Evolutionary conservation across 2,329 filamentous ascomycete genomes (phyloP).

Genomic region (Lojkania enalia): DNA sequence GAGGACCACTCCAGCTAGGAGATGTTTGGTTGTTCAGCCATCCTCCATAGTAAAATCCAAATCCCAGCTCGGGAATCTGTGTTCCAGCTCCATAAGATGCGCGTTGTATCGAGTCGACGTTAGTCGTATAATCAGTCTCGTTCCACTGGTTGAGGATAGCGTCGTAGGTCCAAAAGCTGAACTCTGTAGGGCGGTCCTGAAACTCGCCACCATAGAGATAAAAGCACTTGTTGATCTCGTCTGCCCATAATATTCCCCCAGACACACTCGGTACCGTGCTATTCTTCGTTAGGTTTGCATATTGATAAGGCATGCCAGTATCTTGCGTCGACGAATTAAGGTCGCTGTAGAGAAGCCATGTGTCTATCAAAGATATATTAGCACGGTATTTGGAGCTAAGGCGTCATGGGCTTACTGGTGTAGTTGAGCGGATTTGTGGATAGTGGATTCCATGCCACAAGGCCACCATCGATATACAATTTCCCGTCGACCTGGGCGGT

Average conservation of each 20-base stretch:
- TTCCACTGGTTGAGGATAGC: slow-evolving; percentile 61
- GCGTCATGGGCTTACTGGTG: slow-evolving; percentile 54
- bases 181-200: slow-evolving; percentile 47
- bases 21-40: slow-evolving; percentile 61
- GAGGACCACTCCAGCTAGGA: slow-evolving; percentile 55
- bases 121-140: slow-evolving; percentile 45
- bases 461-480: slow-evolving; percentile 66
- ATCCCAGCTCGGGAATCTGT: slow-evolving; percentile 57
- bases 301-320: slow-evolving; percentile 55
- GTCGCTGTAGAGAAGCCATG: slow-evolving; percentile 61
- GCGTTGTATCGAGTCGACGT: slow-evolving; percentile 45
- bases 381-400: slow-evolving; percentile 2
- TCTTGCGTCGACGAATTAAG: slow-evolving; percentile 49
- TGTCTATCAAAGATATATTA: slow-evolving; percentile 46
- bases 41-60: slow-evolving; percentile 66
- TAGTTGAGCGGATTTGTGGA: slow-evolving; percentile 55
- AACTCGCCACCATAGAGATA: slow-evolving; percentile 67
- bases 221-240: slow-evolving; percentile 64
- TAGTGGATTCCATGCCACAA: slow-evolving; percentile 59
- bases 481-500: slow-evolving; percentile 62
- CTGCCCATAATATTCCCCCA: slow-evolving; percentile 60
- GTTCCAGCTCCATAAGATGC: slow-evolving; percentile 62
- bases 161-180: slow-evolving; percentile 62
- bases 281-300: slow-evolving; percentile 63
- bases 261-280: slow-evolving; percentile 57